Conservation (phyloP, 371 early-diverging fungal genomes). For the Mortierella sp. region DNA sequence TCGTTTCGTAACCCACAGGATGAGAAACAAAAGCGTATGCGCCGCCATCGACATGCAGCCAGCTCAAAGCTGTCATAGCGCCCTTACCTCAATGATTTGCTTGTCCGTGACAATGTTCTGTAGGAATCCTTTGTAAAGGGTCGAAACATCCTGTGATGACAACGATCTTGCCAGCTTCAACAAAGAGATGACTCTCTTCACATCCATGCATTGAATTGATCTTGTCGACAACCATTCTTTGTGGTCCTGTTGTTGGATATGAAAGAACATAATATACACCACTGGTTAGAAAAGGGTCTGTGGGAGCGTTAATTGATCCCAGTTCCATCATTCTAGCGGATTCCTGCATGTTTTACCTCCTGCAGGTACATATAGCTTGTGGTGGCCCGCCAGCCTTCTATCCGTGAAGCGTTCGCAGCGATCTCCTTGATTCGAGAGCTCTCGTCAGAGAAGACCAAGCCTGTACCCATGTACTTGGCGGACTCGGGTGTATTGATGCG, state of each 20-base stretch:
- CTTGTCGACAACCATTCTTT: conserved; percentile 65
- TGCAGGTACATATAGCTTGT: conserved; percentile 78
- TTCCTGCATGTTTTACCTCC: conserved; percentile 42
- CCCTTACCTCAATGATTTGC: conserved; percentile 83
- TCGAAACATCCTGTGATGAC: conserved; percentile 73
- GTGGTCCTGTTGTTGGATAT: conserved; percentile 63
- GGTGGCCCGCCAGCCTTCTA: conserved; percentile 89
- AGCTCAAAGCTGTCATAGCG: not conserved
- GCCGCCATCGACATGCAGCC: not conserved
- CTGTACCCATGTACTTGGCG: conserved; percentile 70
- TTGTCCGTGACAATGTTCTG: conserved; percentile 74
- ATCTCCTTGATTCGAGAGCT: conserved; percentile 74
- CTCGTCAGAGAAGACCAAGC: conserved; percentile 82
- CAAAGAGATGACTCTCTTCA: conserved; percentile 75
- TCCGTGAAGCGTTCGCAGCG: conserved; percentile 75
- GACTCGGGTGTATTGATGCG: conserved; percentile 57
- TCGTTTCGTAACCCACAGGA: too few relatives aligned
- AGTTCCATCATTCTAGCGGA: conserved; percentile 27
- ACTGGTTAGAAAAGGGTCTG: not conserved
- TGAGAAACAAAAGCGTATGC: not conserved
- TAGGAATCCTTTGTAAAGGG: conserved; percentile 76
- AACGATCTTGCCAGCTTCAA: conserved; percentile 71
- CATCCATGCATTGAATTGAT: conserved; percentile 76
- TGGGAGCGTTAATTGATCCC: not conserved
- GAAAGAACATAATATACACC: not conserved